These are phyloP conservation scores for Agaricus sinodeliciosus DNA, from an alignment of 768 basidiomycete genomes.

Conservation along the genomic window DNA sequence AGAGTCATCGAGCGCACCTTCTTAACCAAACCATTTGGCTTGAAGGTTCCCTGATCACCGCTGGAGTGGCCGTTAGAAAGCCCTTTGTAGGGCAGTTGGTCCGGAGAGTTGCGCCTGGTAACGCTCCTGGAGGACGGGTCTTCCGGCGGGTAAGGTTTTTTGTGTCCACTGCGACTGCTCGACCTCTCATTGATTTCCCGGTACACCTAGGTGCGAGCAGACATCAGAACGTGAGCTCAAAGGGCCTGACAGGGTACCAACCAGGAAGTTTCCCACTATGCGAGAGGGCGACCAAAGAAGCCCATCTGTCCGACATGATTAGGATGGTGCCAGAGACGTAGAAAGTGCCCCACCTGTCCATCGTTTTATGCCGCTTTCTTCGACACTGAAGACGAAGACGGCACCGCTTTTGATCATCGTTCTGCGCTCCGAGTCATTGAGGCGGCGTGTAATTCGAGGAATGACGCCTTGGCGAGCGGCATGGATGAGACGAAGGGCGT, in stretches of 20 bases:
- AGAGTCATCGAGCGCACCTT: constrained; percentile 39
- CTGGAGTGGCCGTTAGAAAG: constrained; percentile 24
- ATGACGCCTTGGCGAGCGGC: constrained; percentile 75
- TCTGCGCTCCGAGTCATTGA: constrained; percentile 75
- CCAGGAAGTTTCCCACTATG: constrained; percentile 81
- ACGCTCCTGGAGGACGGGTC: constrained; percentile 33
- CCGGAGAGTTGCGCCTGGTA: constrained; percentile 33
- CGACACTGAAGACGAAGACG: constrained; percentile 84
- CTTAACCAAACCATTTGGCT: constrained; percentile 71
- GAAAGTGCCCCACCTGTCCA: constrained; percentile 57
- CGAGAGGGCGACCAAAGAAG: constrained; percentile 79
- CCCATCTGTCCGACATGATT: constrained; percentile 32
- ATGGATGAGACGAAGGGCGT: constrained; percentile 79
- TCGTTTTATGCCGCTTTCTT: constrained; percentile 82
- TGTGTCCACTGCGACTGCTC: constrained; percentile 45
- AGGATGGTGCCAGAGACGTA: constrained; percentile 11
- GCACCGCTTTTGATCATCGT: constrained; percentile 62
- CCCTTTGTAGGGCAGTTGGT: constrained; percentile 29
- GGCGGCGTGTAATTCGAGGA: constrained; percentile 74
- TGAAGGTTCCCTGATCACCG: constrained; percentile 55
- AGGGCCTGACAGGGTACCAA: constrained; percentile 24
- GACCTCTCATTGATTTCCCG: constrained; percentile 71
- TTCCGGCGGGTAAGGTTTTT: constrained; percentile 46
- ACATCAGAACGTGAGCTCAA: neutral
- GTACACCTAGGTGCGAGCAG: constrained; percentile 50